Percentiles rank a stretch among this genome's conserved stretches.
Conservation (phyloP, 345 rosid species). For the Brassica incana region DNA sequence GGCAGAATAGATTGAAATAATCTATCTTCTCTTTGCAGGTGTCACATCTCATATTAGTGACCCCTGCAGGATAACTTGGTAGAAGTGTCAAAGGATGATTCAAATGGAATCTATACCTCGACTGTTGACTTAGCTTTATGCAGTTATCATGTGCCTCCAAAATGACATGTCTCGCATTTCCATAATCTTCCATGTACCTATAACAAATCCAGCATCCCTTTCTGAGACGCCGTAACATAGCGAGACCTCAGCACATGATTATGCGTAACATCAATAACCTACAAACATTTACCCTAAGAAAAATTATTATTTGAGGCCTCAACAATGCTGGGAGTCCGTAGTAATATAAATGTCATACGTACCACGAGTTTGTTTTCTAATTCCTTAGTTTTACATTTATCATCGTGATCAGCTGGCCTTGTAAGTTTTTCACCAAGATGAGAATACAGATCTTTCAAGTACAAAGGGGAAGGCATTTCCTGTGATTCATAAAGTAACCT, state of each 20-base stretch:
- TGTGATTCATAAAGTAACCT: neutral
- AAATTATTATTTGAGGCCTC: neutral
- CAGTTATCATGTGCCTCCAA: neutral
- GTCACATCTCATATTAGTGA: neutral
- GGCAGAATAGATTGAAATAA: conserved; percentile 8
- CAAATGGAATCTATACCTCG: conserved; percentile 4
- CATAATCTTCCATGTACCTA: neutral
- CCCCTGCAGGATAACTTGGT: neutral
- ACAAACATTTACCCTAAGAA: neutral
- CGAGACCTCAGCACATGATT: neutral
- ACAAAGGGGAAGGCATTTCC: neutral
- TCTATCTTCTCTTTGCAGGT: neutral
- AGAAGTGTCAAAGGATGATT: conserved; percentile 10
- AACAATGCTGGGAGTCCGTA: neutral
- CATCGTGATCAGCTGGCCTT: neutral
- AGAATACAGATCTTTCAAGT: conserved; percentile 26
- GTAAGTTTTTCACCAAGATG: neutral
- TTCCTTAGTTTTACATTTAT: neutral
- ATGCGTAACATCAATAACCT: conserved; percentile 3
- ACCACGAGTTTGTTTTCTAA: neutral
- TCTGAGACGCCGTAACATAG: neutral
- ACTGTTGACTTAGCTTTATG: neutral
- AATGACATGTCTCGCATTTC: neutral
- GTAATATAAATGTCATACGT: neutral
- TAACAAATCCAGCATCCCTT: neutral